These are phyloP conservation scores for Camelina hispida DNA, from an alignment of 345 rosid genomes.

Conservation along the genomic window DNA sequence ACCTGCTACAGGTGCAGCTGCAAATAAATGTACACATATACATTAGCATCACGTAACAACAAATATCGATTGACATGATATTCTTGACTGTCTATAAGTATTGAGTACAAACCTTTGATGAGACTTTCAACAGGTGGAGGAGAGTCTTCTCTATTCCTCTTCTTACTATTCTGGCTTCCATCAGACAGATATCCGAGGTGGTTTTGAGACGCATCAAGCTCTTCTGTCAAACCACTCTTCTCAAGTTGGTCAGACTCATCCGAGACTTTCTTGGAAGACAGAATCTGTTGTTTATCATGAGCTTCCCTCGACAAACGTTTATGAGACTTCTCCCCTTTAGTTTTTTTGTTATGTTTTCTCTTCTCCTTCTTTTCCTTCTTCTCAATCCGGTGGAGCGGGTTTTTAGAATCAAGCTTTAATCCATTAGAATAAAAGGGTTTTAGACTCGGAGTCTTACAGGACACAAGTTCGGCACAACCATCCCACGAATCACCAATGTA, in stretches of 20 bases:
- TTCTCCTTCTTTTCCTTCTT: constrained; percentile 44
- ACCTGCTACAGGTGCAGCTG: constrained; percentile 43
- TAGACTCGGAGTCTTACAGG: constrained; percentile 19
- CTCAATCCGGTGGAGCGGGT: background rate
- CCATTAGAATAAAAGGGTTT: constrained; percentile 39
- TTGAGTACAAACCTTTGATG: constrained; percentile 44
- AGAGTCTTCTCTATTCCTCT: constrained; percentile 39
- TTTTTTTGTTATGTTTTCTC: constrained; percentile 19
- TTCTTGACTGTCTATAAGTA: background rate
- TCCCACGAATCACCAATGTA: background rate
- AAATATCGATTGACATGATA: background rate
- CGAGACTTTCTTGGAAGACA: background rate
- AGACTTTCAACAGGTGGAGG: constrained; percentile 34
- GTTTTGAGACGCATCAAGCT: constrained; percentile 39
- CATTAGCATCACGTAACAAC: background rate
- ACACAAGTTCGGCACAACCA: constrained; percentile 9
- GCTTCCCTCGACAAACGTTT: constrained; percentile 2
- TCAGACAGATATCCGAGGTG: constrained; percentile 50
- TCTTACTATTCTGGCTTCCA: constrained; percentile 51
- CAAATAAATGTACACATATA: background rate
- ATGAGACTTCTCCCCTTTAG: background rate
- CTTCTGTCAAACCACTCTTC: constrained; percentile 39
- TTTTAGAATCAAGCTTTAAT: constrained; percentile 37
- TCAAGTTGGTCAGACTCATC: constrained; percentile 39
- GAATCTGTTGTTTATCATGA: background rate